Percentiles rank a stretch among this genome's conserved stretches.
These are phyloP conservation scores for Colletotrichum sp. DNA, from an alignment of 2,329 filamentous ascomycete species.

Conservation along the genomic window DNA sequence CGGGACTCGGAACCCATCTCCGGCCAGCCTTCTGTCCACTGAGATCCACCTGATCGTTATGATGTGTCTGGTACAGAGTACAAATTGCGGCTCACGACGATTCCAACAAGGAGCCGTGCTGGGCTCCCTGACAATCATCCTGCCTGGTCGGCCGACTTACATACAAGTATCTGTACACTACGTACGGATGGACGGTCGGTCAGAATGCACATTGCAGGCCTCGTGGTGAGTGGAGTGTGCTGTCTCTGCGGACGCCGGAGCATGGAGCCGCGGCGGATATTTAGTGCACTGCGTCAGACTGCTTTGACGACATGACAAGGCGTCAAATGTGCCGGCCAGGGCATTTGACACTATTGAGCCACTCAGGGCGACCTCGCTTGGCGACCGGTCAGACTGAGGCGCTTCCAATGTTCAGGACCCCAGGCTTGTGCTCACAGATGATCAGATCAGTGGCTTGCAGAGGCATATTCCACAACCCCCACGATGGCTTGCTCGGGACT, in stretches of 20 bases:
- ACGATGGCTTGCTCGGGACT: background rate
- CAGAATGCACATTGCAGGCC: background rate
- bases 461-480: background rate
- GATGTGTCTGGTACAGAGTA: background rate
- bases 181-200: background rate
- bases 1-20: background rate
- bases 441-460: conserved; percentile 8
- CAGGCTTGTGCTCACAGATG: conserved; percentile 1
- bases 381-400: background rate
- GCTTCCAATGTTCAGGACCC: background rate
- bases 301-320: background rate
- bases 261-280: background rate
- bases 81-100: conserved; percentile 1
- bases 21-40: background rate
- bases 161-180: background rate
- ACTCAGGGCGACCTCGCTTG: background rate
- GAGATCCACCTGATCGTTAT: background rate
- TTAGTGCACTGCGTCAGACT: background rate
- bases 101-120: background rate
- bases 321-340: background rate
- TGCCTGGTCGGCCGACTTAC: background rate
- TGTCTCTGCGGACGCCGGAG: background rate
- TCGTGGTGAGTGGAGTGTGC: background rate
- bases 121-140: background rate
- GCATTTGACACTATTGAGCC: background rate